These are phyloP conservation scores for Zangia roseola DNA, from an alignment of 768 basidiomycete genomes.

Conservation along the genomic window DNA sequence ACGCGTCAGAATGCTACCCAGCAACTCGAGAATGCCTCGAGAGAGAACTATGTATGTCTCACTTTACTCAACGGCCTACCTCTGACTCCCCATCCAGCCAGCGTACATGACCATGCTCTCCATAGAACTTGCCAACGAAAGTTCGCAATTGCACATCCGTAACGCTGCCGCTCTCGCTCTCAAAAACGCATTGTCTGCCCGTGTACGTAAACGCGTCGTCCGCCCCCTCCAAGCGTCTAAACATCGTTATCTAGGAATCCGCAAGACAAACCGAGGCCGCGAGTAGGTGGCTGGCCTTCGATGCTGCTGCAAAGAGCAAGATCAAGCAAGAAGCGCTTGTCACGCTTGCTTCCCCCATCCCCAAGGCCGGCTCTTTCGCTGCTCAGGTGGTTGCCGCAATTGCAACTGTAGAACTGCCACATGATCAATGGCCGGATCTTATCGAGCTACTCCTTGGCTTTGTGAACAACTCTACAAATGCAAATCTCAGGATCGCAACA, in stretches of 20 bases:
- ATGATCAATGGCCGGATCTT: conserved; percentile 85
- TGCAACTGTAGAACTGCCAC: conserved; percentile 89
- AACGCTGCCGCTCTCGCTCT: conserved; percentile 96
- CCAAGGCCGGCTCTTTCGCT: conserved; percentile 80
- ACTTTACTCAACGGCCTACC: neutral
- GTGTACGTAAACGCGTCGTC: conserved; percentile 56
- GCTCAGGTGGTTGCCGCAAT: conserved; percentile 95
- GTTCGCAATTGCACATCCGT: conserved; percentile 66
- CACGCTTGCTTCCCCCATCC: conserved; percentile 70
- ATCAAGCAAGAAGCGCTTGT: conserved; percentile 87
- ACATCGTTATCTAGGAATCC: conserved; percentile 53
- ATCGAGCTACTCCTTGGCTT: conserved; percentile 87
- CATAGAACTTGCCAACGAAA: conserved; percentile 78
- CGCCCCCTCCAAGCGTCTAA: conserved; percentile 13
- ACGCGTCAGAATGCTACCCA: conserved; percentile 91
- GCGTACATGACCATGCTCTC: conserved; percentile 93
- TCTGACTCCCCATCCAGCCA: conserved; percentile 53
- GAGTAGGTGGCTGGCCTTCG: conserved; percentile 80
- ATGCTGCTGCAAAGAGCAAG: conserved; percentile 63
- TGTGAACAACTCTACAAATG: conserved; percentile 70
- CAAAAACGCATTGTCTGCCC: conserved; percentile 90
- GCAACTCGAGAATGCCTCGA: conserved; percentile 82
- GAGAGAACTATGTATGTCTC: conserved; percentile 83
- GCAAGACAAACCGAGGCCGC: conserved; percentile 74
- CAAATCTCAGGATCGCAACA: conserved; percentile 79